Percentiles rank a stretch among this genome's conserved stretches.
These are phyloP conservation scores for Chimonanthus praecox DNA, from an alignment of 164 flowering plant species.

Conservation along the genomic window DNA sequence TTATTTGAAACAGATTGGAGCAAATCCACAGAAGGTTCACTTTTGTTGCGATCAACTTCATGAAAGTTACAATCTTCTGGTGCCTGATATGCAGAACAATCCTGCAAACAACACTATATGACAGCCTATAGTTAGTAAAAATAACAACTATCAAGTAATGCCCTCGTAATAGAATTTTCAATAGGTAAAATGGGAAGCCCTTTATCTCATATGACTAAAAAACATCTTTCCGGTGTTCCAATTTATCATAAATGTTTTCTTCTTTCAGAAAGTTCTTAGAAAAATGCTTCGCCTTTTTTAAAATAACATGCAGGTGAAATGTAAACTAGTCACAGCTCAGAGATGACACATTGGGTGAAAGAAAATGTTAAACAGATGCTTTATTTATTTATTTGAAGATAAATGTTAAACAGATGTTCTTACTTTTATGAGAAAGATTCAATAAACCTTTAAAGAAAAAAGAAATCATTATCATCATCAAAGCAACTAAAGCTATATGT, in stretches of 20 bases:
- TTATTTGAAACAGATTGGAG: constrained; percentile 29
- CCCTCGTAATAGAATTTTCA: not conserved
- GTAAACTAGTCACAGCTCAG: too few species aligned
- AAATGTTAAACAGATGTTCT: too few species aligned
- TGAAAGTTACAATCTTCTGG: constrained; percentile 43
- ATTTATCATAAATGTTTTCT: not conserved
- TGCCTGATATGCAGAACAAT: constrained; percentile 32
- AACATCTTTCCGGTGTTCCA: too few species aligned
- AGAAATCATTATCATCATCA: too few species aligned
- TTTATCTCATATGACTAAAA: not conserved
- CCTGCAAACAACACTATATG: constrained; percentile 32
- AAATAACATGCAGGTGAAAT: not conserved
- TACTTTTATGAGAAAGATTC: too few species aligned
- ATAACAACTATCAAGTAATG: not conserved
- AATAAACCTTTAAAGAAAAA: too few species aligned
- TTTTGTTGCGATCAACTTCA: constrained; percentile 48
- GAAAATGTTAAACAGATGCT: too few species aligned
- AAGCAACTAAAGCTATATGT: too few species aligned
- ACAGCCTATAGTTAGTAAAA: not conserved
- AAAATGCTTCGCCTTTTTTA: not conserved
- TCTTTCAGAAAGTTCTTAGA: not conserved
- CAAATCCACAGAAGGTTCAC: constrained; percentile 23
- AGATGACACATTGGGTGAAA: too few species aligned
- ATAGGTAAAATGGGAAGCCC: not conserved
- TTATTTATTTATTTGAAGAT: too few species aligned